Evolutionary conservation across 1,284 basidiomycete species (phyloP).

Genomic region (Golubevia pallescens): DNA sequence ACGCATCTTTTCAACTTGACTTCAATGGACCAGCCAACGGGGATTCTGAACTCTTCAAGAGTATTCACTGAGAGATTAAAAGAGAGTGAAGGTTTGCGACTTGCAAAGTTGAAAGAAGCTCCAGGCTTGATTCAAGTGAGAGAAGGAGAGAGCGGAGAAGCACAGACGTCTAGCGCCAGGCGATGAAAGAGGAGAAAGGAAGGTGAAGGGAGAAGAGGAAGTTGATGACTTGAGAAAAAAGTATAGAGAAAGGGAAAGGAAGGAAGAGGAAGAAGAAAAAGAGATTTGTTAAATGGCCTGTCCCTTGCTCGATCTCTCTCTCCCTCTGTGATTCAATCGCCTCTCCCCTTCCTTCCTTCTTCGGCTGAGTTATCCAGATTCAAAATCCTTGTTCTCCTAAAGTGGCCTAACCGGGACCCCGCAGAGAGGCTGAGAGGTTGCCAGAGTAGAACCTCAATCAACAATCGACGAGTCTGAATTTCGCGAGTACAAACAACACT

Average conservation of each 20-base stretch:
- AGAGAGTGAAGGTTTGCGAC: neutral
- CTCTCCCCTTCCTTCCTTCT: too few species aligned
- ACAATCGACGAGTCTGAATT: too few species aligned
- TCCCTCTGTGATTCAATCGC: too few species aligned
- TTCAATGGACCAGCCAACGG: neutral
- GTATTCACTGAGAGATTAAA: neutral
- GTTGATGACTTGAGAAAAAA: neutral
- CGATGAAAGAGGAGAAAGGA: slow-evolving; percentile 2
- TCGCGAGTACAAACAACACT: too few species aligned
- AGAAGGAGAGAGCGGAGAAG: slow-evolving; percentile 1
- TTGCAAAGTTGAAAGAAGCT: neutral
- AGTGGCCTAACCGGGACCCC: too few species aligned
- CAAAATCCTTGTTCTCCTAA: too few species aligned
- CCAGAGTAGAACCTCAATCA: too few species aligned
- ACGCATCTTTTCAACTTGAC: slow-evolving; percentile 6
- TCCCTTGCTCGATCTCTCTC: too few species aligned
- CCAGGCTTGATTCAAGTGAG: slow-evolving; percentile 3
- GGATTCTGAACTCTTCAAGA: slow-evolving; percentile 1
- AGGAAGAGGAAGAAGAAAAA: neutral
- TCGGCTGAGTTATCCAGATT: too few species aligned
- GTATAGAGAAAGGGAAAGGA: neutral
- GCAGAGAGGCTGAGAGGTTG: too few species aligned
- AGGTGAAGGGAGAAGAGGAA: neutral
- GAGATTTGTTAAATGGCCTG: too few species aligned
- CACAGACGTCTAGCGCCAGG: slow-evolving; percentile 10